Conservation (phyloP, 2,329 filamentous ascomycete genomes). For the Trichoderma sp. region DNA sequence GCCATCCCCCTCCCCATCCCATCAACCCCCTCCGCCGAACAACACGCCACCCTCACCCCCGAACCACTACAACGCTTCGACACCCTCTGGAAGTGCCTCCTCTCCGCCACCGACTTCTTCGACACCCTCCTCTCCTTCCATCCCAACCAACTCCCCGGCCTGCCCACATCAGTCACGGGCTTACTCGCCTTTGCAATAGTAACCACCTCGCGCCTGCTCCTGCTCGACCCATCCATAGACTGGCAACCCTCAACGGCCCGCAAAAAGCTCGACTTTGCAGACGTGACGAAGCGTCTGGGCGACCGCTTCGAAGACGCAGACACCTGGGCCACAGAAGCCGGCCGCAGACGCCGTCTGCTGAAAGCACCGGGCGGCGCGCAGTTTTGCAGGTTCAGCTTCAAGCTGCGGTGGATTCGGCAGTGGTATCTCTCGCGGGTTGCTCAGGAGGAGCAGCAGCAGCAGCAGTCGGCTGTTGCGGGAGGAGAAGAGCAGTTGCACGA, state of each 20-base stretch:
- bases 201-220: constrained; percentile 42
- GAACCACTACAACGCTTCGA: constrained; percentile 39
- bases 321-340: constrained; percentile 31
- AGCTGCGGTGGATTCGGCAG: constrained; percentile 45
- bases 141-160: constrained; percentile 33
- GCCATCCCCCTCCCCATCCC: constrained; percentile 40
- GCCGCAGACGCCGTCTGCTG: constrained; percentile 35
- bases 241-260: constrained; percentile 44
- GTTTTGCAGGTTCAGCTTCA: constrained; percentile 41
- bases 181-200: constrained; percentile 43
- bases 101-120: constrained; percentile 37
- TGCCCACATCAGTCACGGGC: constrained; percentile 39
- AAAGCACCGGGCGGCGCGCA: constrained; percentile 38
- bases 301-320: constrained; percentile 41
- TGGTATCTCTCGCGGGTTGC: constrained; percentile 41
- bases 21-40: constrained; percentile 27
- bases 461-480: not conserved
- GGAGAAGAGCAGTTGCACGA: constrained; percentile 22
- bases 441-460: constrained; percentile 29
- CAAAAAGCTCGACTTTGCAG: constrained; percentile 40
- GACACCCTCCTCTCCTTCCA: constrained; percentile 36
- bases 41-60: not conserved
- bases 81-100: constrained; percentile 44
- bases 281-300: constrained; percentile 35
- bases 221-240: constrained; percentile 40